These are phyloP conservation scores for Aristolochia contorta DNA, from an alignment of 164 flowering plant genomes.

Conservation along the genomic window DNA sequence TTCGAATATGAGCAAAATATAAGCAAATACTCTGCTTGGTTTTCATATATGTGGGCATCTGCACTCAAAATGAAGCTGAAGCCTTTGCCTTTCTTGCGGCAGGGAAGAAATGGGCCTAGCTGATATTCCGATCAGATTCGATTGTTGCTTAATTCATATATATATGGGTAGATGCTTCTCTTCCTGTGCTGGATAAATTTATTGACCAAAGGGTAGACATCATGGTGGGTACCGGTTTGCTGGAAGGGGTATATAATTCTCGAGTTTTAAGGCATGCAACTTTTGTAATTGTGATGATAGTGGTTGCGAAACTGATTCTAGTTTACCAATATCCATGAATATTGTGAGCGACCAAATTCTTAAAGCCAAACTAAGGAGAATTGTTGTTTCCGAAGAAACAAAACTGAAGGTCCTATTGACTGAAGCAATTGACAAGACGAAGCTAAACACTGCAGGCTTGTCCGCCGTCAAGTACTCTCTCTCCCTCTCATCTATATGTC, in stretches of 20 bases:
- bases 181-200: conserved; percentile 55
- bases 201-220: conserved; percentile 71
- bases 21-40: too few relatives aligned
- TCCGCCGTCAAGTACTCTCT: conserved; percentile 72
- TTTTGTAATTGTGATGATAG: conserved; percentile 7
- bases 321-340: conserved; percentile 3
- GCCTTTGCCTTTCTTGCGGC: conserved; percentile 41
- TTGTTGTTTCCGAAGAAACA: conserved; percentile 21
- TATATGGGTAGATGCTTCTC: conserved; percentile 82
- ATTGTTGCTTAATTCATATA: conserved; percentile 92
- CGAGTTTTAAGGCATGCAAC: not conserved
- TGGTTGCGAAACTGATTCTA: not conserved
- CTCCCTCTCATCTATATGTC: not conserved
- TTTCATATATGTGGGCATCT: too few relatives aligned
- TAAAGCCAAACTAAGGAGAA: conserved; percentile 23
- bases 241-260: conserved; percentile 60
- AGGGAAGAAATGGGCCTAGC: conserved; percentile 93
- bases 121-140: conserved; percentile 55
- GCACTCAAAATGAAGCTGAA: conserved; percentile 5
- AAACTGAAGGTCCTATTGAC: conserved; percentile 25
- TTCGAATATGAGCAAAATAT: too few relatives aligned
- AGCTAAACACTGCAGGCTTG: conserved; percentile 80
- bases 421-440: conserved; percentile 66
- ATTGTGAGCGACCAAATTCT: conserved; percentile 5
- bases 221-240: conserved; percentile 79